Base-by-base conservation (phyloP, 148 eudicot genomes). In the Amaranthus palmeri region DNA sequence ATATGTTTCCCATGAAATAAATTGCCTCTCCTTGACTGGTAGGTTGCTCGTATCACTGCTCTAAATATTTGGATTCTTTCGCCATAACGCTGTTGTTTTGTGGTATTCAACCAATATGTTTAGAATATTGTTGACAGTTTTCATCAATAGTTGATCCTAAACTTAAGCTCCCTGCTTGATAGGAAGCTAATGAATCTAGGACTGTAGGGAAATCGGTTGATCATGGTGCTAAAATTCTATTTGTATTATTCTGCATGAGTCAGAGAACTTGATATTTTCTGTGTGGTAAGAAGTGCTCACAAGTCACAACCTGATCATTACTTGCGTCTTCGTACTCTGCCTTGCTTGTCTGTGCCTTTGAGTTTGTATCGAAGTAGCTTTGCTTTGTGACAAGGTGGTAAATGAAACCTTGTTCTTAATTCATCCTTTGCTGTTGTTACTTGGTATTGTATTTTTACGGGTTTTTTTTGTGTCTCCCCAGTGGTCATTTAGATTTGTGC, bases 11-110 rank as follows among this genome's bases (percentile, higher is more conserved):
- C 86, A 81, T 73, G 93, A 91, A 85, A 74, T 84, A 61, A 79
- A 76, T 75, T 89, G 96, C 76, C 84, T 91, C 61, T 80, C 90
- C 49, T 65, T 89, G 74, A 91, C 96, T 71, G 98, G 98, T 93
- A 84, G 5, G 58, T 47, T 15, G 69, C 49, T 62, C 44, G 11
- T 52, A 12, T 50, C 42, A 58, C 2, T 3, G 40, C 6, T 61
- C 14, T 18, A 55, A 8, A 2, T 56, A 12, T 54, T n/a, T 45
- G 8, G 25, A 5, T 4, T 59, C 65, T 48, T 60, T 52, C 14
- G 7, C 51, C 10, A 47, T 53, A 5, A 57, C 14, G 57, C 57
- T 48, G 57, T 8, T 61, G 54, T 4, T 17, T 60, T 15, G 9
- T 42, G 48, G 13, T 49, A 9, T 45, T 7, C 55, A 49, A 15